Evolutionary conservation across 176 grass and related monocot genomes (phyloP).

Genomic region (Bolboschoenus planiculmis): DNA sequence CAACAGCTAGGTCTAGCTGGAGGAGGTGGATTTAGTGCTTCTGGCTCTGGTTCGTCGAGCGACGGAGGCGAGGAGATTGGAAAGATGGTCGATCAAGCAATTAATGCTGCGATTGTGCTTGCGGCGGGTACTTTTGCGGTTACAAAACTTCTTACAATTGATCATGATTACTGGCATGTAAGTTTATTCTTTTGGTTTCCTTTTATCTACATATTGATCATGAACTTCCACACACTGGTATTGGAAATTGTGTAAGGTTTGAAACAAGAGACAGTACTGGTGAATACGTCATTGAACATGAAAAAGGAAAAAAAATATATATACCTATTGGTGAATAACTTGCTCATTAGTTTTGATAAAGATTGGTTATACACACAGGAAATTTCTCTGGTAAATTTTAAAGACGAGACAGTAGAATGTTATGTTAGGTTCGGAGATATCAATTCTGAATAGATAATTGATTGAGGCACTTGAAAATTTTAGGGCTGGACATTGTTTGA

Average conservation of each 20-base stretch:
- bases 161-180: slow-evolving; percentile 98
- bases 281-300: neutral
- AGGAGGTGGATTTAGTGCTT: slow-evolving; percentile 2
- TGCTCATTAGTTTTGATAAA: neutral
- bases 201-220: neutral
- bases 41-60: neutral
- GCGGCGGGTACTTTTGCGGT: slow-evolving; percentile 80
- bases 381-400: neutral
- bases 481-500: slow-evolving; percentile 93
- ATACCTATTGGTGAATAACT: neutral
- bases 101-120: slow-evolving; percentile 88
- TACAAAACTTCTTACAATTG: slow-evolving; percentile 89
- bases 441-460: neutral
- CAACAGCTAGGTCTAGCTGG: slow-evolving; percentile 4
- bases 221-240: neutral
- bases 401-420: neutral
- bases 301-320: neutral
- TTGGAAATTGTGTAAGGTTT: neutral
- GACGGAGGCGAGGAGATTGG: slow-evolving; percentile 19
- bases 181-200: neutral
- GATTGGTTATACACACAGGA: neutral
- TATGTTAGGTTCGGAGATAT: neutral
- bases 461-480: neutral
- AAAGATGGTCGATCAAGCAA: slow-evolving; percentile 49
- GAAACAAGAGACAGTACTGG: neutral